Evolutionary conservation across 768 basidiomycete species (phyloP), one percentile per base, ranked within the genome.

Genomic region (Hericium alpestre): DNA sequence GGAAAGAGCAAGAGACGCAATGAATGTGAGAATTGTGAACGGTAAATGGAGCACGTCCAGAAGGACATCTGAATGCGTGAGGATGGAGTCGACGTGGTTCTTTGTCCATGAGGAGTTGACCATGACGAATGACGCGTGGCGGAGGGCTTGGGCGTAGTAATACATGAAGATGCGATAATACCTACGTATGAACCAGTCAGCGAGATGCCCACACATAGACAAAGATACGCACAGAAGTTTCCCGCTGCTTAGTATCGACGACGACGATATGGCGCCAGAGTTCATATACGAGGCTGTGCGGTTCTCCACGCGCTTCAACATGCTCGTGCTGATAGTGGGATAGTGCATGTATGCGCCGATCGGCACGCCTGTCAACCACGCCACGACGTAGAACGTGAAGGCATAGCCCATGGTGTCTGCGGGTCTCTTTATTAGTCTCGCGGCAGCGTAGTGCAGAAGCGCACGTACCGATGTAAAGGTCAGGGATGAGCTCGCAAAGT

Each of bases 401-500:
- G 93, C 93, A 64, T 93, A 96, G 27, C 96, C 96, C 94, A 98
- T 98, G 0, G 93, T 92, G 67, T 99, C 95, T 96, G 63, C 2
- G 47, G 32, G 0, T 2, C 4, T 32, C 4, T 49, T 41, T 2
- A 10, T 53, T 27, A 61, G 48, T 4, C 39, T 5, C 18, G 20
- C 11, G 46, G 10, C 38, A 37, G 13, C 7, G 10, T 38, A 23
- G 51, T 9, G 23, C 47, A 9, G 47, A 20, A 46, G 16, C 27
- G 41, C 49, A 60, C 80, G 38, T 48, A 93, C 93, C 93, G 39
- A 99, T 87, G 71, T 84, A 99, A 1, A 95, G 73, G 70, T 98
- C 92, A 1, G 94, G 93, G 48, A 93, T 79, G 22, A 97, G 72
- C 53, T 74, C 76, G 0, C 79, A 70, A 73, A 97, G 77, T 2